These are phyloP conservation scores for Cronartium ribicola DNA, from an alignment of 1,284 basidiomycete species.

Conservation along the genomic window DNA sequence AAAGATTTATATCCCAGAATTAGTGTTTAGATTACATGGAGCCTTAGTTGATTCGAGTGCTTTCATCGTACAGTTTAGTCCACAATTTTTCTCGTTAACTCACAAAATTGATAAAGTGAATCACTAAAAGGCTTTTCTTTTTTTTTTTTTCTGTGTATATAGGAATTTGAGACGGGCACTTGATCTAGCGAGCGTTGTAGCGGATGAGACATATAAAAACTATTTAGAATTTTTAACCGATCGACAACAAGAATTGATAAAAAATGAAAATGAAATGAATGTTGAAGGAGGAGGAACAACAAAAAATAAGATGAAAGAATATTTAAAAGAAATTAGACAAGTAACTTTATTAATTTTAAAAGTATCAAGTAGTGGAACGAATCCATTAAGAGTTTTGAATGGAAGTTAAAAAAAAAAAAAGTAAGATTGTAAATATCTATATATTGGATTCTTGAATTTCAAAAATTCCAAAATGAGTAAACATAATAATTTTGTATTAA, in stretches of 20 bases:
- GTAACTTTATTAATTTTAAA: constrained; percentile 27
- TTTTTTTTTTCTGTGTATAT: constrained; percentile 16
- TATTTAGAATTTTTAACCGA: constrained; percentile 76
- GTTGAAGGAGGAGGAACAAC: not conserved
- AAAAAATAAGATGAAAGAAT: constrained; percentile 35
- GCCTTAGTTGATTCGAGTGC: constrained; percentile 65
- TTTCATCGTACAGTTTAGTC: constrained; percentile 63
- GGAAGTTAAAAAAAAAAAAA: too few species aligned
- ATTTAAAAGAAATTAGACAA: constrained; percentile 20
- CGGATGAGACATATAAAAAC: constrained; percentile 77
- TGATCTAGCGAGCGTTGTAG: constrained; percentile 74
- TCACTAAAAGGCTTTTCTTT: not conserved
- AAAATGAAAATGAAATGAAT: constrained; percentile 44
- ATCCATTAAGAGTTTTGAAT: constrained; percentile 7
- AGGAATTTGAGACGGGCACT: constrained; percentile 79
- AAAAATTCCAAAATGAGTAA: too few species aligned
- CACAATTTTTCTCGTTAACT: not conserved
- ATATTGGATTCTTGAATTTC: too few species aligned
- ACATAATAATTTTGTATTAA: too few species aligned
- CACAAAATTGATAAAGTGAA: not conserved
- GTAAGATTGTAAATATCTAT: too few species aligned
- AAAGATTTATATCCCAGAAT: constrained; percentile 82
- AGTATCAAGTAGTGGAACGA: constrained; percentile 10
- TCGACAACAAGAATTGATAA: constrained; percentile 53
- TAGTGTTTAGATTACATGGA: constrained; percentile 77